Evolutionary conservation across 1,139 yeast genomes (phyloP), one percentile per base, ranked within the genome.

Genomic region (Zygotorulaspora mrakii): DNA sequence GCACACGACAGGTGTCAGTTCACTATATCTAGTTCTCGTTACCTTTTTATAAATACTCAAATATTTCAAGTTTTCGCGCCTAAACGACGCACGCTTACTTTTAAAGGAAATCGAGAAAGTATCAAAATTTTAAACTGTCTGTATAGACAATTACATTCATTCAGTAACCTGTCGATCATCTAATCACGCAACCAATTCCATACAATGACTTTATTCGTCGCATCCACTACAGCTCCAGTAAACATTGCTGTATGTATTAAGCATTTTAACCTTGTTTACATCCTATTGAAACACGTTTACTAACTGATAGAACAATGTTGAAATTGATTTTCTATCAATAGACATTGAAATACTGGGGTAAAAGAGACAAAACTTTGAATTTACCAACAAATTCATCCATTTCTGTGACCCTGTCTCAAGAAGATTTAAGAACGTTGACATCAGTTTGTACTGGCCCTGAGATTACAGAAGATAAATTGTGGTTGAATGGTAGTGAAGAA

Each of bases 291-390:
- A 17, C 20, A 12, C 12, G 20, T 18, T 18, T 22, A 25, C 17
- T 22, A 23, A 21, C 36, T 20, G 20, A 22, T 16, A 24, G 34
- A 35, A 37, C 35, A 18, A 20, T 40, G 8, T 13, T 14, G 7
- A 22, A 7, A 10, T 18, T 27, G 12, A 16, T 21, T 5, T 31
- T 21, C 6, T 24, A 10, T 11, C 27, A 10, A 7, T 46, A 79
- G 84, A 89, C 97, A 33, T 74, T 91, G 52, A 91, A 91, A 67
- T 94, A 91, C 69, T 91, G 99, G 99, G 98, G 99, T 36, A 91
- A 91, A 67, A 77, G 98, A 59, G 96, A 91, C 64, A 81, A 80
- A 47, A 69, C 72, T 36, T 75, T 91, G 58, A 91, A 91, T 61
- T 71, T 91, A 43, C 99, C 99, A 35, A 91, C 98, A 43, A 91